Conservation (phyloP, 169 alveolate genomes). For the Eimeria tenella region DNA sequence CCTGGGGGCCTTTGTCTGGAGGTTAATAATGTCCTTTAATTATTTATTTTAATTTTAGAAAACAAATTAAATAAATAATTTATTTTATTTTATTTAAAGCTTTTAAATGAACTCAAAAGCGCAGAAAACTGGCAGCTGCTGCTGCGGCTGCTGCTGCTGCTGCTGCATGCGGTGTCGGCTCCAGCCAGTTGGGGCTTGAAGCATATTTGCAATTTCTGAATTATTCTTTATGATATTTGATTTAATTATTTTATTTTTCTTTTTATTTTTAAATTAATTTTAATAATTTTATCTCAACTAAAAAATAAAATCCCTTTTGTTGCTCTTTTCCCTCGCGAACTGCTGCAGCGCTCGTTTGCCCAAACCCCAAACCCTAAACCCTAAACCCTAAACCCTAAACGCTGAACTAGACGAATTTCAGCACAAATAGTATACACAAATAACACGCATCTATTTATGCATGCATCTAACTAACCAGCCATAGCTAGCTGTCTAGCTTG, state of each 20-base stretch:
- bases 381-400: conserved; percentile 5
- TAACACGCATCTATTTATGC: too few species aligned
- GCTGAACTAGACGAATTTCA: neutral
- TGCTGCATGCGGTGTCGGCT: neutral
- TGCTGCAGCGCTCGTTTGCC: neutral
- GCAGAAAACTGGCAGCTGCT: neutral
- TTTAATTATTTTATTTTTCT: neutral
- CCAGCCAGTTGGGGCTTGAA: too few species aligned
- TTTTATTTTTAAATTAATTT: neutral
- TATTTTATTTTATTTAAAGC: too few species aligned
- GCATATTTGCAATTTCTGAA: too few species aligned
- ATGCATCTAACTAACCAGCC: too few species aligned
- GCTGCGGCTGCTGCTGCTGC: neutral
- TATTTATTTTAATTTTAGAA: too few species aligned
- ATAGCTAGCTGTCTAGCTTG: too few species aligned
- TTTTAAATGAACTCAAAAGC: too few species aligned
- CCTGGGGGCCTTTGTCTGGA: neutral
- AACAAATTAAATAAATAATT: too few species aligned
- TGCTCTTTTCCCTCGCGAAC: neutral
- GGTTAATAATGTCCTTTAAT: neutral
- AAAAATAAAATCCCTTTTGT: neutral
- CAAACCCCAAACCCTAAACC: neutral
- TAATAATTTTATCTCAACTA: neutral
- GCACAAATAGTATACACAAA: too few species aligned
- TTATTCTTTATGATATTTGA: neutral